A percentile compares a stretch with the other conserved stretches of the same genome.
Conservation (phyloP, 805 yeast species). For the Kuraishia floccosa region DNA sequence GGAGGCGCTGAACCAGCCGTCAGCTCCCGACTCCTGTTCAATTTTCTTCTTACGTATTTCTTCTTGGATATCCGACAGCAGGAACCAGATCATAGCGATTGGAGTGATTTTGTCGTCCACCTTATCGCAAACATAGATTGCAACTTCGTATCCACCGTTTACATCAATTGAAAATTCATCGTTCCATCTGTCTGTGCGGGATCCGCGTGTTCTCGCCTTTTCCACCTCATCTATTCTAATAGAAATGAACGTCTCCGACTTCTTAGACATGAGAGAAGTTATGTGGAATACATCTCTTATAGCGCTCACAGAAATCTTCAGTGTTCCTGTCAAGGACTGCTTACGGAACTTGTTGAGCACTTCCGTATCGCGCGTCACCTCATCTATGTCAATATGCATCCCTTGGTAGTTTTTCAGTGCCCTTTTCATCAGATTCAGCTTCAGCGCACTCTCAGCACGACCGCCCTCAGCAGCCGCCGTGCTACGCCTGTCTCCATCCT, state of each 20-base stretch:
- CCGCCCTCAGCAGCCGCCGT: slow-evolving; percentile 88
- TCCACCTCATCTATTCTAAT: slow-evolving; percentile 86
- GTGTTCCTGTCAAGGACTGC: slow-evolving; percentile 73
- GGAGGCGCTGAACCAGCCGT: slow-evolving; percentile 87
- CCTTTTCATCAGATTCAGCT: slow-evolving; percentile 73
- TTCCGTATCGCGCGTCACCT: slow-evolving; percentile 54
- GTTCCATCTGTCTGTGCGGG: slow-evolving; percentile 71
- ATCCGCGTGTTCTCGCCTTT: slow-evolving; percentile 60
- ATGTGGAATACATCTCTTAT: slow-evolving; percentile 89
- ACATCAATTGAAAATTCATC: slow-evolving; percentile 76
- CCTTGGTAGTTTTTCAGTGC: slow-evolving; percentile 83
- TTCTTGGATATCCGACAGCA: slow-evolving; percentile 86
- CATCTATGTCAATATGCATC: slow-evolving; percentile 67
- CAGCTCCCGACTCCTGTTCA: slow-evolving; percentile 53
- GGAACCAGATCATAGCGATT: slow-evolving; percentile 87
- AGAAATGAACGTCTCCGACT: slow-evolving; percentile 69
- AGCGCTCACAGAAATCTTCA: slow-evolving; percentile 62
- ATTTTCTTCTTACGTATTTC: slow-evolving; percentile 88
- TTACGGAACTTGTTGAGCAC: slow-evolving; percentile 63
- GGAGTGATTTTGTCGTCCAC: slow-evolving; percentile 60
- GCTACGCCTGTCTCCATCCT: slow-evolving; percentile 84
- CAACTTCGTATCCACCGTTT: slow-evolving; percentile 88
- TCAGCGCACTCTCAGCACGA: slow-evolving; percentile 69
- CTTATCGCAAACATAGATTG: slow-evolving; percentile 78
- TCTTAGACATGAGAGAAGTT: slow-evolving; percentile 64